Conservation (phyloP, 306 rosid genomes). For the Gillenia trifoliata region DNA sequence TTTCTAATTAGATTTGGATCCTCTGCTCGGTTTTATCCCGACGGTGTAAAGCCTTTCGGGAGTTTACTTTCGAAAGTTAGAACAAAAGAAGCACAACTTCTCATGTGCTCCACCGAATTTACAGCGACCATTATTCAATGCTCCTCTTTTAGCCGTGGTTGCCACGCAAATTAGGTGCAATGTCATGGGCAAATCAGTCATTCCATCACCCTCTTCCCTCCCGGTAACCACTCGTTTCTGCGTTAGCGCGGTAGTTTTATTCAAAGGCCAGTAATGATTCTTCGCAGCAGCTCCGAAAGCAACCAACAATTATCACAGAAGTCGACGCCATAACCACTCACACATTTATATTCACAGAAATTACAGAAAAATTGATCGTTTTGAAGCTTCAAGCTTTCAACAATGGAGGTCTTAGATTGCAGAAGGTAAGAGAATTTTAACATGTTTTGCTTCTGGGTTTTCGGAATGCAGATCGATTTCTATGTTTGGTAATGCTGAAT, state of each 20-base stretch:
- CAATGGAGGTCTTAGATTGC: neutral
- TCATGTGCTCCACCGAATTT: conserved; percentile 35
- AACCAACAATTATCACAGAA: conserved; percentile 34
- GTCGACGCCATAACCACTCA: conserved; percentile 61
- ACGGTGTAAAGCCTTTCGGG: neutral
- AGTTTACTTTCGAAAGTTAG: neutral
- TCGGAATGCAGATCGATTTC: neutral
- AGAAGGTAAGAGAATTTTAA: neutral
- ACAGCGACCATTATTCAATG: neutral
- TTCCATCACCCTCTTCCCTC: neutral
- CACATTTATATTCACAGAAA: neutral
- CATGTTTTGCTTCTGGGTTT: neutral
- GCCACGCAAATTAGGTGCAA: conserved; percentile 20
- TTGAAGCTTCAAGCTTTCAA: neutral
- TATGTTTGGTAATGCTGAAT: neutral
- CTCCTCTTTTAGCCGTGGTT: neutral
- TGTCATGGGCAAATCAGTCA: conserved; percentile 35
- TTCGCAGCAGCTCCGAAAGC: conserved; percentile 14
- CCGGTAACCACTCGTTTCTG: neutral
- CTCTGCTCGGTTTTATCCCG: neutral
- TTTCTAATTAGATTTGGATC: neutral
- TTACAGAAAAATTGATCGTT: neutral
- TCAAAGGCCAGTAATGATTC: conserved; percentile 18
- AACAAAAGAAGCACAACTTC: neutral
- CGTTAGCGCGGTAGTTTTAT: conserved; percentile 29